phyloP scores from a whole-genome alignment of 2,329 filamentous ascomycete genomes.

The Lachnellula arida region DNA sequence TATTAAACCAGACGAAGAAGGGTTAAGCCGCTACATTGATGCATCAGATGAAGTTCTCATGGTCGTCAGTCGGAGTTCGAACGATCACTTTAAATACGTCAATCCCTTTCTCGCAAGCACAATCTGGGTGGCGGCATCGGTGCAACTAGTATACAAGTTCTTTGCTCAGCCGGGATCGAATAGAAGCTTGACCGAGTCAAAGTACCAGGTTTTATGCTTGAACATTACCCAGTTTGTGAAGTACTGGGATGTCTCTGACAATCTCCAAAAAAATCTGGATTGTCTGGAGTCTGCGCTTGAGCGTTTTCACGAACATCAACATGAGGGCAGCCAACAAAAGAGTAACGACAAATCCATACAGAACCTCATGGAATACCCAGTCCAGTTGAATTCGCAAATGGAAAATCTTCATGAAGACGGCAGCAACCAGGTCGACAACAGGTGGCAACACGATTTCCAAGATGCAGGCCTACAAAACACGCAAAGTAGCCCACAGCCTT shows the following conservation, averaged over 20 bases:
- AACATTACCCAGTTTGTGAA: conserved; percentile 6
- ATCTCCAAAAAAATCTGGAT: conserved; percentile 7
- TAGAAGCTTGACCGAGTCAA: conserved; percentile 10
- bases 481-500: no score
- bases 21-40: conserved; percentile 11
- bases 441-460: no score
- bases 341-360: no score
- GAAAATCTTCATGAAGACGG: no score
- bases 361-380: no score
- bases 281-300: no score
- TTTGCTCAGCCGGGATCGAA: conserved; percentile 4
- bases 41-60: conserved; percentile 13
- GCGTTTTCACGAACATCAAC: no score
- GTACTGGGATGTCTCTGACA: conserved; percentile 1
- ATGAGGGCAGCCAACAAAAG: no score
- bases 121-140: conserved; percentile 18
- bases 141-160: conserved; percentile 9
- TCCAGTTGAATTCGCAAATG: no score
- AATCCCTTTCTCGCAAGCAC: conserved; percentile 18
- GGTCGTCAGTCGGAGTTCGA: conserved; percentile 8
- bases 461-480: no score
- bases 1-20: not conserved
- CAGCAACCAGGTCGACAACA: no score
- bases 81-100: conserved; percentile 11
- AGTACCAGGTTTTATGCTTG: conserved; percentile 14